phyloP scores from a whole-genome alignment of 305 asterid genomes.

The Fraxinus baroniana region DNA sequence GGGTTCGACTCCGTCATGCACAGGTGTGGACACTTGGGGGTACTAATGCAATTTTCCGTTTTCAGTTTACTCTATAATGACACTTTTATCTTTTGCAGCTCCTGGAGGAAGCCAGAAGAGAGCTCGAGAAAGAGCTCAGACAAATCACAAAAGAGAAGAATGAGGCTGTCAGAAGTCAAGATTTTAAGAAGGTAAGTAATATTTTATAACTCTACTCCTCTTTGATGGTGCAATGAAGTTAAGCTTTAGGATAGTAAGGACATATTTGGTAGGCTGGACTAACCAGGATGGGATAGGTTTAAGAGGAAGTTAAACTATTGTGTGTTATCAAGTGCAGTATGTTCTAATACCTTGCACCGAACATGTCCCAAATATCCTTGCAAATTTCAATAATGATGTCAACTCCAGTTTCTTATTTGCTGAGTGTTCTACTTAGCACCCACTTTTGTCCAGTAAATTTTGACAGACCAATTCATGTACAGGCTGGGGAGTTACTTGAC shows the following conservation, averaged over 20 bases:
- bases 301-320: background rate
- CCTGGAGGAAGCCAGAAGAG: constrained; percentile 91
- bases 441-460: background rate
- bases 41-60: background rate
- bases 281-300: background rate
- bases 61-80: constrained; percentile 13
- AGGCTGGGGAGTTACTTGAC: constrained; percentile 94
- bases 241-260: background rate
- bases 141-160: constrained; percentile 94
- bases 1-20: constrained; percentile 95
- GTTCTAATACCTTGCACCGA: background rate
- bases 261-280: background rate
- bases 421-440: background rate
- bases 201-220: background rate
- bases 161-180: constrained; percentile 88
- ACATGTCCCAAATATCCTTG: background rate
- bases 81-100: constrained; percentile 49
- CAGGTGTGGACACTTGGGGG: constrained; percentile 52
- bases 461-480: constrained; percentile 18
- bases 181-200: constrained; percentile 72
- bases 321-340: background rate
- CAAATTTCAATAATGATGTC: background rate
- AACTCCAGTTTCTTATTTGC: background rate
- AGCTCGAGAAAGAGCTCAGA: constrained; percentile 91
- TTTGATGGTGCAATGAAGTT: background rate